Percentiles rank a stretch among this genome's conserved stretches.
These are phyloP conservation scores for Cornus controversa DNA, from an alignment of 148 eudicot genomes.

Conservation along the genomic window DNA sequence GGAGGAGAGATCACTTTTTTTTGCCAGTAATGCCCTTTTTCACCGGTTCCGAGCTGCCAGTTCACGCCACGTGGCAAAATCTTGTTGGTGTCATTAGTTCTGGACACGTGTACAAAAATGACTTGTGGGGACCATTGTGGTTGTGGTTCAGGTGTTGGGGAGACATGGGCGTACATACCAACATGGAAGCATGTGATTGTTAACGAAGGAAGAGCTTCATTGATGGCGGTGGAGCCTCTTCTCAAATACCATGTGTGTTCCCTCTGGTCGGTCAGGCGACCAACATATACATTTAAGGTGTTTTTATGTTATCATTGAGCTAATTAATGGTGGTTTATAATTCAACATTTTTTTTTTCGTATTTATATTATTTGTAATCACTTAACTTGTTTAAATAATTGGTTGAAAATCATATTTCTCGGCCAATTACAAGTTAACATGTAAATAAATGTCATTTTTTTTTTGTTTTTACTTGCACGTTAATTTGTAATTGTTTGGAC, in stretches of 20 bases:
- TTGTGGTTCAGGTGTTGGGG: not conserved
- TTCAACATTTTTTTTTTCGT: not conserved
- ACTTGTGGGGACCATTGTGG: not conserved
- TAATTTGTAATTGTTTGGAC: too few relatives aligned
- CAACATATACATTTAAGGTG: not conserved
- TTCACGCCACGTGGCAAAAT: not conserved
- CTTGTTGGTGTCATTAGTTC: not conserved
- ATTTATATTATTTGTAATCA: too few relatives aligned
- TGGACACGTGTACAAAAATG: not conserved
- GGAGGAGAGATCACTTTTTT: not conserved
- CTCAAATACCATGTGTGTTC: not conserved
- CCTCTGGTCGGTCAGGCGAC: not conserved
- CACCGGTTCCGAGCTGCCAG: not conserved
- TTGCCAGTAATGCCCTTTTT: too few relatives aligned
- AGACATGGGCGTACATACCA: conserved; percentile 8
- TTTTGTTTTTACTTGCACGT: too few relatives aligned
- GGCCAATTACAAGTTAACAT: too few relatives aligned
- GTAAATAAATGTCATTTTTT: too few relatives aligned
- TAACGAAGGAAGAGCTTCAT: not conserved
- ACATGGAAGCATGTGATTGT: conserved; percentile 13
- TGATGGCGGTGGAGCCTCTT: not conserved
- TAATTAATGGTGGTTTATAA: not conserved
- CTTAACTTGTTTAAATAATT: too few relatives aligned
- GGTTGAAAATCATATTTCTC: too few relatives aligned
- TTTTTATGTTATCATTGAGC: not conserved